phyloP scores from a whole-genome alignment of 768 basidiomycete genomes.

The Obba rivulosa region DNA sequence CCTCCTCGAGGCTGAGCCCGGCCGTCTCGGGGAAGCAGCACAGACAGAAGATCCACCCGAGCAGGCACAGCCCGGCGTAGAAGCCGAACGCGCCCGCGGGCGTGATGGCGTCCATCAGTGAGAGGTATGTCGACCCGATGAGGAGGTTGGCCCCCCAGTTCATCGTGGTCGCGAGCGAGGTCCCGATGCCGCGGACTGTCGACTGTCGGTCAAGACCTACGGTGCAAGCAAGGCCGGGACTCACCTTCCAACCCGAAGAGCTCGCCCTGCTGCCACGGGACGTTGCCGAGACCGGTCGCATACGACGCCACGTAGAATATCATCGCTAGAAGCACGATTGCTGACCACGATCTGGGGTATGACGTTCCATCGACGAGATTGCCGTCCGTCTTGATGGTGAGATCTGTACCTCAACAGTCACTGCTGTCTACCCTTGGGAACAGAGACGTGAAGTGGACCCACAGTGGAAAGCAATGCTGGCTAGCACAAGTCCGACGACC shows the following conservation, averaged over 20 bases:
- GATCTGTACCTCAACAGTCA: constrained; percentile 29
- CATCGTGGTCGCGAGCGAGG: constrained; percentile 66
- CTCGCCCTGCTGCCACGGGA: constrained; percentile 87
- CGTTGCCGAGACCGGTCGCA: constrained; percentile 72
- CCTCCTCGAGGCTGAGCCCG: constrained; percentile 66
- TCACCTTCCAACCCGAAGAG: constrained; percentile 71
- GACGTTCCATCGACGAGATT: constrained; percentile 51
- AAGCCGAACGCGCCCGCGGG: constrained; percentile 74
- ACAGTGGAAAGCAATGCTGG: constrained; percentile 65
- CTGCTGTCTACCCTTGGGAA: background rate
- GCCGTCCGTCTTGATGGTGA: constrained; percentile 58
- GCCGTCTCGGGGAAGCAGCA: constrained; percentile 78
- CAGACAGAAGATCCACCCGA: constrained; percentile 65
- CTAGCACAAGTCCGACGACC: constrained; percentile 59
- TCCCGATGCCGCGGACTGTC: constrained; percentile 70
- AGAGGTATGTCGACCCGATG: constrained; percentile 76
- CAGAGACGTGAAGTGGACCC: constrained; percentile 20
- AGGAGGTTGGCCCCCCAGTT: constrained; percentile 78
- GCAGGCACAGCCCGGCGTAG: constrained; percentile 66
- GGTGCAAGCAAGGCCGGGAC: constrained; percentile 5
- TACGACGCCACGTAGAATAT: constrained; percentile 80
- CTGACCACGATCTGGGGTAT: constrained; percentile 60
- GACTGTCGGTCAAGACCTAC: background rate
- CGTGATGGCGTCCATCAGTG: constrained; percentile 68
- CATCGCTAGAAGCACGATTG: constrained; percentile 73